Percentiles rank a stretch among this genome's conserved stretches.
Evolutionary conservation across 495 filamentous ascomycete genomes (phyloP).

Genomic region (Daldinia grandis): DNA sequence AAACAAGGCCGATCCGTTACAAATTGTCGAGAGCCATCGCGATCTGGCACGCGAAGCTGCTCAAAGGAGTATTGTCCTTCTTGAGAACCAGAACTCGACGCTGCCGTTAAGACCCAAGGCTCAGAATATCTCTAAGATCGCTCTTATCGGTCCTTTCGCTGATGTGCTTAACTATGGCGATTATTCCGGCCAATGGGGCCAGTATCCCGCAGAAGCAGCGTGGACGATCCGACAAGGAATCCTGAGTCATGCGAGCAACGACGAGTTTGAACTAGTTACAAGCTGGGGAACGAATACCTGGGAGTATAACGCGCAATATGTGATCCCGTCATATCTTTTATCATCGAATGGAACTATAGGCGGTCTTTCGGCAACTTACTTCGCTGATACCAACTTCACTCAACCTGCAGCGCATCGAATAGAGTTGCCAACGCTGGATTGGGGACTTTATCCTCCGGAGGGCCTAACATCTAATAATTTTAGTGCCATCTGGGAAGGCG

Average conservation of each 20-base stretch:
- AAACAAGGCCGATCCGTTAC: conserved; percentile 43
- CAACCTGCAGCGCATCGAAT: conserved; percentile 40
- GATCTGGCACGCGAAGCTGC: conserved; percentile 50
- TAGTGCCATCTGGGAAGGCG: conserved; percentile 54
- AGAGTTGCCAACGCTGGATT: conserved; percentile 52
- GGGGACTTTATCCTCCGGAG: conserved; percentile 53
- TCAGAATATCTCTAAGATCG: conserved; percentile 48
- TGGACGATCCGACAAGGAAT: conserved; percentile 54
- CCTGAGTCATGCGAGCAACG: conserved; percentile 38
- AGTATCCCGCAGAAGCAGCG: conserved; percentile 49
- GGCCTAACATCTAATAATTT: conserved; percentile 55
- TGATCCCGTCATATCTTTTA: conserved; percentile 53
- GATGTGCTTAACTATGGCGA: conserved; percentile 56
- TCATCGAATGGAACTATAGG: conserved; percentile 45
- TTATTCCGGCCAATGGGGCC: conserved; percentile 52
- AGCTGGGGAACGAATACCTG: conserved; percentile 55
- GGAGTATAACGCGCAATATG: conserved; percentile 54
- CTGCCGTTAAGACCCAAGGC: conserved; percentile 45
- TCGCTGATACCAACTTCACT: conserved; percentile 50
- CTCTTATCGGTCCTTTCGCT: conserved; percentile 53
- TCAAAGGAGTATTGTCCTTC: conserved; percentile 48
- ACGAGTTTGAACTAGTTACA: conserved; percentile 47
- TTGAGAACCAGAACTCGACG: conserved; percentile 52
- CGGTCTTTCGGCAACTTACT: conserved; percentile 54
- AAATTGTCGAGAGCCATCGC: conserved; percentile 44